A percentile compares a stretch with the other conserved stretches of the same genome.
Evolutionary conservation across 805 yeast genomes (phyloP).

Genomic region (Brettanomyces anomalus): DNA sequence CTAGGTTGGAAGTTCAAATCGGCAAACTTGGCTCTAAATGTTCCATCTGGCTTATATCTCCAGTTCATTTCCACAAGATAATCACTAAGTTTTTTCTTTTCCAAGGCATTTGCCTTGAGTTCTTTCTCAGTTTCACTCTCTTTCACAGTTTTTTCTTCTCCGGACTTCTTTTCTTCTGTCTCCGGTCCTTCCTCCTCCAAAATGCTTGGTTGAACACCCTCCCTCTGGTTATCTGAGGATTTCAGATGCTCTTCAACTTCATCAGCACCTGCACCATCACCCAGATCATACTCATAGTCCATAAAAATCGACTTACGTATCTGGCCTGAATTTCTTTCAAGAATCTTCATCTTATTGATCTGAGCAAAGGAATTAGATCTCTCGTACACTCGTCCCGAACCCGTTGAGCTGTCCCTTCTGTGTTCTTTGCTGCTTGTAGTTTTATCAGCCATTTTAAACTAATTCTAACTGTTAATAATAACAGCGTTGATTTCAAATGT

Average conservation of each 20-base stretch:
- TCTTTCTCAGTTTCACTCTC: not conserved
- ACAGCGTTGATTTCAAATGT: too few species aligned
- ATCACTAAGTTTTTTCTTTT: not conserved
- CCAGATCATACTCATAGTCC: constrained; percentile 14
- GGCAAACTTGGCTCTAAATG: constrained; percentile 41
- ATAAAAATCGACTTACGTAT: constrained; percentile 14
- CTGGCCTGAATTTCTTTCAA: constrained; percentile 9
- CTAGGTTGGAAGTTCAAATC: constrained; percentile 40
- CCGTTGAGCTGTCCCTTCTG: too few species aligned
- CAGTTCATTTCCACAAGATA: constrained; percentile 12
- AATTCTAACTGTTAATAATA: too few species aligned
- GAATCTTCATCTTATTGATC: constrained; percentile 5
- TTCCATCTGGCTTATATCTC: constrained; percentile 23
- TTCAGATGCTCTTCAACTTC: not conserved
- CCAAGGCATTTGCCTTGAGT: not conserved
- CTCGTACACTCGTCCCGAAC: not conserved
- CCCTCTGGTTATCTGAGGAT: too few species aligned
- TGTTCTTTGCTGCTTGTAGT: too few species aligned
- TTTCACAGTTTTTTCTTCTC: not conserved
- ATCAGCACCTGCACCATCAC: not conserved
- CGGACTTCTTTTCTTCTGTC: not conserved
- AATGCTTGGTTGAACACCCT: not conserved
- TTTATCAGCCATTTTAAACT: too few species aligned
- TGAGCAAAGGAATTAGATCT: not conserved
- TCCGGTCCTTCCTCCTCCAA: not conserved